phyloP scores from a whole-genome alignment of 1,139 yeast species.

The Nakaseomyces bracarensis region DNA sequence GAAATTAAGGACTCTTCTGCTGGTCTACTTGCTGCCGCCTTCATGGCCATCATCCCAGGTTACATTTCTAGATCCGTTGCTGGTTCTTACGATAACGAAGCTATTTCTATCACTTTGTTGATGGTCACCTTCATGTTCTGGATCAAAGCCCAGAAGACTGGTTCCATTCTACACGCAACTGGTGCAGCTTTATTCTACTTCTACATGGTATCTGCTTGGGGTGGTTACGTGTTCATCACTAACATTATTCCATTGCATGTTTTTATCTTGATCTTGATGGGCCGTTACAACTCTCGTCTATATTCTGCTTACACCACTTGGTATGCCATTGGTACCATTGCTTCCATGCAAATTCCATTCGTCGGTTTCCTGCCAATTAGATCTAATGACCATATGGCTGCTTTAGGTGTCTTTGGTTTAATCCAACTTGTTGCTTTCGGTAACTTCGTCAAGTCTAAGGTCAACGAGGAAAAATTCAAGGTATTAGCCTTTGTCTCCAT shows the following conservation, averaged over 20 bases:
- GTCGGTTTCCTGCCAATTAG: slow-evolving; percentile 96
- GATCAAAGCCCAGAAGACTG: slow-evolving; percentile 88
- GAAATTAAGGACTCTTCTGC: slow-evolving; percentile 90
- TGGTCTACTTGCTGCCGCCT: slow-evolving; percentile 84
- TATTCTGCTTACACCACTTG: slow-evolving; percentile 93
- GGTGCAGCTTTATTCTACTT: slow-evolving; percentile 84
- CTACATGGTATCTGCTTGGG: slow-evolving; percentile 99
- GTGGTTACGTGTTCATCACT: slow-evolving; percentile 98
- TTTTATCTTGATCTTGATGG: slow-evolving; percentile 85
- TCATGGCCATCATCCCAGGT: slow-evolving; percentile 98
- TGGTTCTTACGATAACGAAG: slow-evolving; percentile 98
- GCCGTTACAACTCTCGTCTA: slow-evolving; percentile 74
- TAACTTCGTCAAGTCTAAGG: slow-evolving; percentile 65
- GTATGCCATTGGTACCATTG: slow-evolving; percentile 93
- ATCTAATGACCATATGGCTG: slow-evolving; percentile 98
- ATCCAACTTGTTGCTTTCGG: slow-evolving; percentile 86
- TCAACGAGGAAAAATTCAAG: slow-evolving; percentile 68
- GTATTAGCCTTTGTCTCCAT: slow-evolving; percentile 59
- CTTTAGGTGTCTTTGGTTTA: slow-evolving; percentile 93
- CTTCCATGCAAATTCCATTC: slow-evolving; percentile 98
- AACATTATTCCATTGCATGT: slow-evolving; percentile 95
- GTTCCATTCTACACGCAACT: slow-evolving; percentile 79
- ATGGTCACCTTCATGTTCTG: slow-evolving; percentile 95
- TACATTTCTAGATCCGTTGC: slow-evolving; percentile 97
- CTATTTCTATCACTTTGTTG: slow-evolving; percentile 90